Evolutionary conservation across 768 basidiomycete genomes (phyloP).

Genomic region (Solioccasus polychromus): DNA sequence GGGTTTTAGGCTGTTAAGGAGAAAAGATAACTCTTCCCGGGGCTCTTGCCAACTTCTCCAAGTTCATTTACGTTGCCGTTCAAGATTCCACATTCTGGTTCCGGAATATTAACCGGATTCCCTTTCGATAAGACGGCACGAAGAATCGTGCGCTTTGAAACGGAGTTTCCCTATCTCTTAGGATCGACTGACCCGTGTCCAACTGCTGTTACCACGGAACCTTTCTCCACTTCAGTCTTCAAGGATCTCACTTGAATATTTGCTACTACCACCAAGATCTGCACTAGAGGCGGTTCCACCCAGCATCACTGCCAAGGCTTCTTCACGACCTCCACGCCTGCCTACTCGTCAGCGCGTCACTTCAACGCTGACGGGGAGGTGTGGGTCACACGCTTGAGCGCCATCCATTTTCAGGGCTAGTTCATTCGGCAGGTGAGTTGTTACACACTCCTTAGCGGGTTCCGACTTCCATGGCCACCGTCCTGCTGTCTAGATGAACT

Average conservation of each 20-base stretch:
- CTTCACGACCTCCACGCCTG: constrained; percentile 77
- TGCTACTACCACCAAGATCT: constrained; percentile 89
- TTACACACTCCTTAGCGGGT: constrained; percentile 86
- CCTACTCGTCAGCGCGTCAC: constrained; percentile 74
- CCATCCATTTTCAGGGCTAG: constrained; percentile 91
- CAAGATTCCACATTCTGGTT: constrained; percentile 69
- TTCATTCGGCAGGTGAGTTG: constrained; percentile 90
- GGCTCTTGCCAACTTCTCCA: constrained; percentile 62
- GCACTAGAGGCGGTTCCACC: constrained; percentile 78
- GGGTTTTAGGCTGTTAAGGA: no score
- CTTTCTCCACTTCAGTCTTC: constrained; percentile 88
- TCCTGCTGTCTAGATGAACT: constrained; percentile 88
- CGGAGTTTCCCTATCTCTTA: constrained; percentile 75
- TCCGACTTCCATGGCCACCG: constrained; percentile 85
- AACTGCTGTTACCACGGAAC: constrained; percentile 86
- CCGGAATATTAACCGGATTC: constrained; percentile 78
- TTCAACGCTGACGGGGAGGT: constrained; percentile 75
- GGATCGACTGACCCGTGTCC: constrained; percentile 85
- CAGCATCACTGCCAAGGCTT: constrained; percentile 75
- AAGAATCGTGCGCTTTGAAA: constrained; percentile 66
- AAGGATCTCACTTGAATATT: constrained; percentile 85
- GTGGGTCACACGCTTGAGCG: constrained; percentile 85
- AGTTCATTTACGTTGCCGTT: constrained; percentile 69
- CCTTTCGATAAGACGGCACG: constrained; percentile 67
- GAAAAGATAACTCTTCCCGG: no score